phyloP scores from a whole-genome alignment of 148 eudicot species.

The Pouteria glomerata region DNA sequence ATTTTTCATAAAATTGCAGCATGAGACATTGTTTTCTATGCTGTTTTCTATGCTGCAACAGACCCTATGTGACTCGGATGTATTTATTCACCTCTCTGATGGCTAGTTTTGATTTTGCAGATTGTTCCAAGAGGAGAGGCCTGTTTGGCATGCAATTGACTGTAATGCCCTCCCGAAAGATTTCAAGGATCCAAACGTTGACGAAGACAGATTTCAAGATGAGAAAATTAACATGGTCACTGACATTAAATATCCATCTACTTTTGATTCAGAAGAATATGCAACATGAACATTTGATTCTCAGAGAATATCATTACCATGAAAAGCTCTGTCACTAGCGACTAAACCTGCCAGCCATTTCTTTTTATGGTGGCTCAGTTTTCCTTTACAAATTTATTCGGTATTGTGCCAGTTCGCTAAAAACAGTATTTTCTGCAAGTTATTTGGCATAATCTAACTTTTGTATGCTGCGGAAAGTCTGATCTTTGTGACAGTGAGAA shows the following conservation, averaged over 20 bases:
- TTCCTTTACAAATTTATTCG: no score
- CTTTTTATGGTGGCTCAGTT: no score
- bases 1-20: no score
- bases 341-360: not conserved
- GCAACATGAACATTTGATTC: conserved; percentile 25
- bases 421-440: no score
- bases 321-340: not conserved
- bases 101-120: conserved; percentile 31
- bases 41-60: no score
- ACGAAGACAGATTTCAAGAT: conserved; percentile 24
- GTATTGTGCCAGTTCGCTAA: no score
- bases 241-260: conserved; percentile 30
- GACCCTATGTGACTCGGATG: no score
- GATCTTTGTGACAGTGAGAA: no score
- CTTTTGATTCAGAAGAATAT: conserved; percentile 32
- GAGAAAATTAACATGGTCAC: conserved; percentile 54
- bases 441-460: no score
- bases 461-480: no score
- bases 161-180: conserved; percentile 67
- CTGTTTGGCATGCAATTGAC: conserved; percentile 73
- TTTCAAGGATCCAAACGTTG: conserved; percentile 34
- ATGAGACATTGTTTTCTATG: no score
- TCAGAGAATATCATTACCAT: not conserved
- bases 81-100: not conserved
- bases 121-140: conserved; percentile 89